Percentiles rank a stretch among this genome's conserved stretches.
Conservation (phyloP, 106 monocot species). For the Allium fistulosum region DNA sequence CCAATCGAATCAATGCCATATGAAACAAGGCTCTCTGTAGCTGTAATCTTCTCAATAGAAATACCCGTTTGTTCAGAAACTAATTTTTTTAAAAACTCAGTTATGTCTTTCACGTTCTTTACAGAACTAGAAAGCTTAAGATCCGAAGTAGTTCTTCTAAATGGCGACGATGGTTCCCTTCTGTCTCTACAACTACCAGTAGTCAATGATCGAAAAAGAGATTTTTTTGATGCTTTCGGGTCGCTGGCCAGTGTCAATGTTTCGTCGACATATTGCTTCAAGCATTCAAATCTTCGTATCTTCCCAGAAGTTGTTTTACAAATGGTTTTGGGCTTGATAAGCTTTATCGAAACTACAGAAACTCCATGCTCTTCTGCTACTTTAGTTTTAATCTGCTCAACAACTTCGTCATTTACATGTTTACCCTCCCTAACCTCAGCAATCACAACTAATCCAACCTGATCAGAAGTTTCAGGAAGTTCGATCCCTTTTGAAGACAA, state of each 20-base stretch:
- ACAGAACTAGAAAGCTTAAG: constrained; percentile 2
- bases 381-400: constrained; percentile 27
- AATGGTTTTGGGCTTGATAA: constrained; percentile 48
- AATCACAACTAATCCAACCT: constrained; percentile 51
- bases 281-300: constrained; percentile 42
- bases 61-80: constrained; percentile 42
- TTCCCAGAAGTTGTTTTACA: constrained; percentile 52
- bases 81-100: constrained; percentile 25
- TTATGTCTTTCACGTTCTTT: constrained; percentile 28
- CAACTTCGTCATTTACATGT: constrained; percentile 11
- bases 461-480: constrained; percentile 30
- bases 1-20: constrained; percentile 53
- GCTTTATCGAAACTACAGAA: constrained; percentile 29
- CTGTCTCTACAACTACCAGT: constrained; percentile 22
- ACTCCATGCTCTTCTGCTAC: constrained; percentile 49
- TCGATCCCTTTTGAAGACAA: constrained; percentile 28
- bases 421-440: constrained; percentile 45
- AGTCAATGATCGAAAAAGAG: constrained; percentile 32
- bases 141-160: neutral
- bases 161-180: neutral
- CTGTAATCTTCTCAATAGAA: constrained; percentile 34
- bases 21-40: constrained; percentile 34
- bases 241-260: constrained; percentile 17
- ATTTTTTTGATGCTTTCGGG: constrained; percentile 7
- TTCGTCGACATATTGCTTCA: constrained; percentile 37